Evolutionary conservation across 148 eudicot genomes (phyloP), one percentile per base, ranked within the genome.

Genomic region (Suaeda aralocaspica): DNA sequence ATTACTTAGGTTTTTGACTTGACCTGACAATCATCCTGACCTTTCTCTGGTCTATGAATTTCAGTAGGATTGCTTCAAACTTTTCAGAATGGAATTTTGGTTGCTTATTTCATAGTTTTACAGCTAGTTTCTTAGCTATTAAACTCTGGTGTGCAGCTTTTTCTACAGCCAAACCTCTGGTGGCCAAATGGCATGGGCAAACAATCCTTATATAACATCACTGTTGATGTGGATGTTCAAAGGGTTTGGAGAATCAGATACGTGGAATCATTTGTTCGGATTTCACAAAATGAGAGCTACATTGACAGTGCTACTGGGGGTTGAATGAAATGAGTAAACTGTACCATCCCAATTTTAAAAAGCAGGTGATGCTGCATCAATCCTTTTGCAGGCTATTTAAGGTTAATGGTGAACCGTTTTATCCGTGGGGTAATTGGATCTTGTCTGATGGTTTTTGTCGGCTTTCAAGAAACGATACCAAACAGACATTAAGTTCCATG

Each of bases 161-260:
- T 86, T 95, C 85, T 89, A 95, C 79, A 89, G 70, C 99, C 99
- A 36, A 80, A 85, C 52, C 79, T 91, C 63, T 95, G 99, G 99
- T 95, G 99, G 99, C 99, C 99, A 45, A 95, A 95, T 84, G 99
- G 99, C 59, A 91, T 95, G 99, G 99, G 99, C 67, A 88, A 95
- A 83, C 99, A 95, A 79, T 82, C 88, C 31, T 78, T 95, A 60
- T 91, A 95, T 73, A 79, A 85, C 76, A 88, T 95, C 60, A 84
- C 68, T 74, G 86, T 95, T 64, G 78, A 87, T 21, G 85, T 86
- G 48, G 81, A 87, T 70, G 93, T n/a, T 89, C 69, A 72, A 95
- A 67, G 90, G 88, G 64, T 89, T 77, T 75, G 96, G 96, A 79
- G 97, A 89, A 73, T 89, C 97, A 72, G 96, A 91, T 81, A 31